Base-by-base conservation (phyloP, 2,329 filamentous ascomycete species). In the Claviceps monticola region DNA sequence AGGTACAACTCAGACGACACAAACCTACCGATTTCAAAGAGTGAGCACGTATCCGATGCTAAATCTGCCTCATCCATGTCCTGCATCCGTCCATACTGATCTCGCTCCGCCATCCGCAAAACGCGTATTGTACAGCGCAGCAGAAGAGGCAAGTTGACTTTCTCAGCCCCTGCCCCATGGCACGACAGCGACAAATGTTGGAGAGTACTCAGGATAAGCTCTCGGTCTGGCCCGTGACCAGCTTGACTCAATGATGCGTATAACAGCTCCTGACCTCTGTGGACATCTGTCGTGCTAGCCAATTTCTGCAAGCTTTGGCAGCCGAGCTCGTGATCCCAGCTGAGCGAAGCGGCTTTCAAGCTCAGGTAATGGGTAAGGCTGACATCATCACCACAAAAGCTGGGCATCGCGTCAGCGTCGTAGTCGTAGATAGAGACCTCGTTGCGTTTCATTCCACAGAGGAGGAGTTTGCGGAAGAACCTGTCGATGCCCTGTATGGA, bases 241-340 rank as follows among this genome's bases (percentile, higher is more conserved):
- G 88, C 84, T 63, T 94, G 88, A 29, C 88, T 69, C 21, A 88
- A 79, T 59, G 89, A 95, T 1, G 88, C 86, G 56, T 90, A 88
- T 1, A 96, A 71, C 44, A 88, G 78, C 14, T 80, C 79, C 19
- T 73, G 70, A 2, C 56, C 58, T 34, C 59, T 45, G 52, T 37
- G 82, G 76, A 38, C 21, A 75, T 73, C 1, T 70, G 63, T 0
- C 73, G 71, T 6, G 70, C 63, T 71, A 71, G 51, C 74, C 75
- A 26, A 68, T 2, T 68, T 64, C 26, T 79, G 70, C 2, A 95
- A 74, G 60, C 83, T 87, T 46, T 80, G 73, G 19, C 71, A 65
- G n/a, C 83, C 83, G 62, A 75, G 61, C 1, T 79, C 74, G 39
- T 67, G 62, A 57, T 90, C 78, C 53, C 72, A 72, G 17, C 68